Base-by-base conservation (phyloP, 1,284 basidiomycete species). In the Melanopsichium pennsylvanicum region DNA sequence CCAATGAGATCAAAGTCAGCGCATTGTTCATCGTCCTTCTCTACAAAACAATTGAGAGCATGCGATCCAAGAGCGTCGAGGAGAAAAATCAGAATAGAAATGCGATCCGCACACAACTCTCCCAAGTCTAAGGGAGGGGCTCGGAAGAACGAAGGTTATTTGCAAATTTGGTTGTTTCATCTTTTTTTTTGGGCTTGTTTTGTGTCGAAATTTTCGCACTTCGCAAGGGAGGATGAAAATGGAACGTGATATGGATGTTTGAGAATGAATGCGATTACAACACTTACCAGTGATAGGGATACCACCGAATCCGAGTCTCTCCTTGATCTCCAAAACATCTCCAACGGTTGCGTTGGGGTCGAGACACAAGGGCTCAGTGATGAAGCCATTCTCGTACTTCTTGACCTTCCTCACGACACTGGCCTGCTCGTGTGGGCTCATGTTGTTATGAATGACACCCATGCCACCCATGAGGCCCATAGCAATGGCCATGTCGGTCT, bases 371-470 rank as follows among this genome's bases (percentile, higher is more conserved):
- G 96, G 95, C 79, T 97, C 93, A 50, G 91, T 88, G 82, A 98
- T 99, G 85, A 98, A 97, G 9, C 96, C 96, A 81, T 98, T 98
- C 83, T 97, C 94, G 82, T 73, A 84, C 80, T 94, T 91, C 84
- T 99, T 99, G 50, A 98, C 95, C 60, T 91, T 91, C 72, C 93
- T 89, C 72, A 98, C 93, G 92, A 97, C 97, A 43, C 89, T 88
- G 5, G 95, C 96, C 84, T 99, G 96, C 18, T 88, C 87, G 63
- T 88, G 87, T 1, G 94, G 80, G 6, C 91, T 82, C 83, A 97
- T 93, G 83, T 98, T 99, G 84, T 98, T 93, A 83, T 99, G 95
- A 78, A 98, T 97, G 77, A 98, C 92, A 84, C 96, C 95, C 74
- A 99, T 90, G 57, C 95, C 96, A 50, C 96, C 95, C 70, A 96